Conservation (phyloP, 1,139 yeast genomes). For the Pichia sp. region DNA sequence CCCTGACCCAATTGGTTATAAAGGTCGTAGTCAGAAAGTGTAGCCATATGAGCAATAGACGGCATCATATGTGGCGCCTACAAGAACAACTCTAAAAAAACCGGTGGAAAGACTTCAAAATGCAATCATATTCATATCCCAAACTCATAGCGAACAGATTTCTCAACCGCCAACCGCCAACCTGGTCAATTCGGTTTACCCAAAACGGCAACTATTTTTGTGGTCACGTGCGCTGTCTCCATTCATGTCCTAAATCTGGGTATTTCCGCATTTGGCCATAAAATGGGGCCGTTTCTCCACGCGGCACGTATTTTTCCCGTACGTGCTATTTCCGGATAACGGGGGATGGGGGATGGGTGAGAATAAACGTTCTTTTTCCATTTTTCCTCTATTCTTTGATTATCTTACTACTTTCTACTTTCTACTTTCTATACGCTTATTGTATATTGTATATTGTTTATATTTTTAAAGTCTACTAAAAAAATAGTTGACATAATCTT, state of each 20-base stretch:
- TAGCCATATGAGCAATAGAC: conserved; percentile 1
- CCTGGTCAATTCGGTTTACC: neutral
- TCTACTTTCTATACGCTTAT: no score
- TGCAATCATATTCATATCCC: neutral
- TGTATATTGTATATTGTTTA: no score
- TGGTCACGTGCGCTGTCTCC: neutral
- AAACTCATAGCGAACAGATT: no score
- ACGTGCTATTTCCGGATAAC: no score
- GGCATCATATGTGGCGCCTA: neutral
- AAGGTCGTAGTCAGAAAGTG: conserved; percentile 7
- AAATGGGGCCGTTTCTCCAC: neutral
- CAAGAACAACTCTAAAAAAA: no score
- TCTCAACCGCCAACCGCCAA: neutral
- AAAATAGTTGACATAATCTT: no score
- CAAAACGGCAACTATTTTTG: neutral
- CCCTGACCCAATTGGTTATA: conserved; percentile 67
- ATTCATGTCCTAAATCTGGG: neutral
- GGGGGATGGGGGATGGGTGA: no score
- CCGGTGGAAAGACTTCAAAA: no score
- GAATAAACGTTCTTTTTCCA: no score
- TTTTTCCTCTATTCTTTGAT: no score
- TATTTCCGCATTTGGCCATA: neutral
- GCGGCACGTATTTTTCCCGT: neutral
- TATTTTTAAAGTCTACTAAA: no score
- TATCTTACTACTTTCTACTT: no score